These are phyloP conservation scores for Saraca asoca DNA, from an alignment of 331 rosid species.

Conservation along the genomic window DNA sequence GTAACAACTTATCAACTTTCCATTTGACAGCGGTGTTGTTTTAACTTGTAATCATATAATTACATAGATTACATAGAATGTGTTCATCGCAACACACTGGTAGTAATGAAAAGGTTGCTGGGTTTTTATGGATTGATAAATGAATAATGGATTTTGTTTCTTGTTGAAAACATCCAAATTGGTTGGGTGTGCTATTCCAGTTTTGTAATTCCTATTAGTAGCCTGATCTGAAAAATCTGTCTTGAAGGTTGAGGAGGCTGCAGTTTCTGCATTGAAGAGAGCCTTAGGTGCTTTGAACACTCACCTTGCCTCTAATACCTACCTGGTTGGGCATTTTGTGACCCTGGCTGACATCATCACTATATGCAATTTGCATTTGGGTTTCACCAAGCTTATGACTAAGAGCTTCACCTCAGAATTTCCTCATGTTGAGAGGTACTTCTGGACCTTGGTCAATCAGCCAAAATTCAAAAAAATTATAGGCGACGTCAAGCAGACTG, in stretches of 20 bases:
- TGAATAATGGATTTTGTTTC: neutral
- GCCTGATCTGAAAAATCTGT: slow-evolving; percentile 7
- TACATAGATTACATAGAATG: neutral
- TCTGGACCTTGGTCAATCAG: slow-evolving; percentile 95
- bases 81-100: neutral
- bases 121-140: neutral
- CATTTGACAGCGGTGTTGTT: too few species aligned
- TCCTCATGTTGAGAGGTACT: slow-evolving; percentile 92
- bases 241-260: slow-evolving; percentile 82
- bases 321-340: slow-evolving; percentile 75
- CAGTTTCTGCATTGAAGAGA: slow-evolving; percentile 61
- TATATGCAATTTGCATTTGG: slow-evolving; percentile 52
- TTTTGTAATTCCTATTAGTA: neutral
- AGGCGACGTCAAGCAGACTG: slow-evolving; percentile 79
- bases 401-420: slow-evolving; percentile 87
- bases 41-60: neutral
- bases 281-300: slow-evolving; percentile 68
- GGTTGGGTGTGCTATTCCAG: neutral
- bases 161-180: neutral
- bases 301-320: slow-evolving; percentile 73
- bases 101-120: neutral
- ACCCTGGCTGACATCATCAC: slow-evolving; percentile 79
- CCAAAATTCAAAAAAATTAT: slow-evolving; percentile 73
- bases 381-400: slow-evolving; percentile 47
- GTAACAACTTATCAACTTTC: too few species aligned